Evolutionary conservation across 257 asterid species (phyloP).

Genomic region (Solanum tarijense): DNA sequence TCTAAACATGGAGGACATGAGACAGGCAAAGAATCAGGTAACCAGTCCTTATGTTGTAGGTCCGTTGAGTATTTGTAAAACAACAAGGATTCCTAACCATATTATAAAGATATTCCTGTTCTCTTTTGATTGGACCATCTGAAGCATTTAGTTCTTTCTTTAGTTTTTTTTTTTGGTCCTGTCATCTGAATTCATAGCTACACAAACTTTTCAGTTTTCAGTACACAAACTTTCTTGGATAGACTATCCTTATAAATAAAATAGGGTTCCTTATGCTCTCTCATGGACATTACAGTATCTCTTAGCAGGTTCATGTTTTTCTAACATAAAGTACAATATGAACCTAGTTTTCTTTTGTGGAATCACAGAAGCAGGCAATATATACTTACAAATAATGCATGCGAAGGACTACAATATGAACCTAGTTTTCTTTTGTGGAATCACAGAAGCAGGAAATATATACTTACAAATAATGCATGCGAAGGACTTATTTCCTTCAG

Average conservation of each 20-base stretch:
- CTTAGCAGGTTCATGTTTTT: background rate
- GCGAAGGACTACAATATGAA: background rate
- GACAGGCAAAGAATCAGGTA: conserved; percentile 87
- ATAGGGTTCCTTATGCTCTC: background rate
- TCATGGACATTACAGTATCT: background rate
- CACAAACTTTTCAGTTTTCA: background rate
- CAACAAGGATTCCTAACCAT: background rate
- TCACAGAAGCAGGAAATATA: background rate
- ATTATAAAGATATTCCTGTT: background rate
- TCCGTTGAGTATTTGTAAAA: background rate
- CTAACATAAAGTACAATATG: background rate
- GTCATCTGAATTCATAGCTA: background rate
- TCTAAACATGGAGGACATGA: conserved; percentile 86
- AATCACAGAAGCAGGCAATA: background rate
- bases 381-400: background rate
- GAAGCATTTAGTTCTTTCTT: background rate
- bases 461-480: background rate
- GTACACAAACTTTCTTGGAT: background rate
- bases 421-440: background rate
- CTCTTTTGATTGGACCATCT: background rate
- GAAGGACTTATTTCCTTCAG: background rate
- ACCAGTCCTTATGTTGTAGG: background rate
- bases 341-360: background rate
- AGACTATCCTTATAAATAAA: background rate
- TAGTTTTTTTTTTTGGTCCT: background rate